phyloP scores from a whole-genome alignment of 225 moss, liverwort and hornwort genomes.

The Physcomitrellopsis africana region DNA sequence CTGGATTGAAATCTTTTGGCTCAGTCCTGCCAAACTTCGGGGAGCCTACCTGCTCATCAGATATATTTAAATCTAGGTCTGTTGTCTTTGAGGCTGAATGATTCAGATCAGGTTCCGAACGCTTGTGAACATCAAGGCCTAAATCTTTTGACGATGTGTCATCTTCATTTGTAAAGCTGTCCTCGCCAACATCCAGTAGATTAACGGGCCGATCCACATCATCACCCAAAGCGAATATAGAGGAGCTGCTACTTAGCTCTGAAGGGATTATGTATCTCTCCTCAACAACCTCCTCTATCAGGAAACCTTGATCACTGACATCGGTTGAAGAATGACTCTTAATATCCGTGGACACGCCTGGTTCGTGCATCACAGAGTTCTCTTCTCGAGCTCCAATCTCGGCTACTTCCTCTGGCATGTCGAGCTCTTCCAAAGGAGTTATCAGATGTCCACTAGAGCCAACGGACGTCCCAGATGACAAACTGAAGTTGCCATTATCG shows the following conservation, averaged over 20 bases:
- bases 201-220: slow-evolving; percentile 65
- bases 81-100: slow-evolving; percentile 19
- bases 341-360: slow-evolving; percentile 50
- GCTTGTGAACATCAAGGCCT: slow-evolving; percentile 27
- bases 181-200: slow-evolving; percentile 66
- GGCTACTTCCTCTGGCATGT: slow-evolving; percentile 69
- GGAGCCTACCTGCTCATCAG: slow-evolving; percentile 30
- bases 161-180: slow-evolving; percentile 41
- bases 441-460: slow-evolving; percentile 62
- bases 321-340: slow-evolving; percentile 39
- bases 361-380: slow-evolving; percentile 66
- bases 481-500: slow-evolving; percentile 53
- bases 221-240: slow-evolving; percentile 66
- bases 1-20: slow-evolving; percentile 46
- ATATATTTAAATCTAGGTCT: slow-evolving; percentile 20
- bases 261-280: slow-evolving; percentile 43
- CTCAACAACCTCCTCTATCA: slow-evolving; percentile 36
- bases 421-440: slow-evolving; percentile 69
- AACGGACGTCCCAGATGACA: slow-evolving; percentile 51
- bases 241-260: slow-evolving; percentile 47
- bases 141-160: slow-evolving; percentile 25
- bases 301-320: slow-evolving; percentile 37
- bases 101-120: slow-evolving; percentile 27
- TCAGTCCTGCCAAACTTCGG: slow-evolving; percentile 31
- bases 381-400: slow-evolving; percentile 70